phyloP scores from a whole-genome alignment of 495 filamentous ascomycete species.

The Hypoxylon trugodes region DNA sequence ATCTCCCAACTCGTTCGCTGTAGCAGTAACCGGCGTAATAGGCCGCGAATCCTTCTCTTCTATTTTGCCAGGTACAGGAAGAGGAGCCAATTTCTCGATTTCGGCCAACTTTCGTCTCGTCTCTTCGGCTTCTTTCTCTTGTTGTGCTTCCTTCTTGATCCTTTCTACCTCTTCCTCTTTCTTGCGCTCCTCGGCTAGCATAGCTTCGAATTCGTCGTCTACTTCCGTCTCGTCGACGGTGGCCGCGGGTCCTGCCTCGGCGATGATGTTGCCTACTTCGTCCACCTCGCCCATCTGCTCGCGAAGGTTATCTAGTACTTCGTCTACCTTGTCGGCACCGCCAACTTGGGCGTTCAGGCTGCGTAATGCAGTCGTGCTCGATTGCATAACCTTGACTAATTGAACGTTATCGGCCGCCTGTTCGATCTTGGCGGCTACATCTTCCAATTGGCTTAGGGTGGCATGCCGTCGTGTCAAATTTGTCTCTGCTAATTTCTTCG shows the following conservation, averaged over 20 bases:
- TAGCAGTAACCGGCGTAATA: slow-evolving; percentile 37
- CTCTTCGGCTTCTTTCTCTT: slow-evolving; percentile 47
- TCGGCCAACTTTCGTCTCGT: slow-evolving; percentile 50
- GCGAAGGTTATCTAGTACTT: slow-evolving; percentile 73
- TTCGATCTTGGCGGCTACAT: slow-evolving; percentile 80
- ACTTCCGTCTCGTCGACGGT: slow-evolving; percentile 83
- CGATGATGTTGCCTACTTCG: slow-evolving; percentile 80
- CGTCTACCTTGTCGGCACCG: slow-evolving; percentile 76
- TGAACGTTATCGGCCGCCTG: slow-evolving; percentile 85
- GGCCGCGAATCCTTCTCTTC: slow-evolving; percentile 32
- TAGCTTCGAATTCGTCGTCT: slow-evolving; percentile 83
- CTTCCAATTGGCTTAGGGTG: slow-evolving; percentile 81
- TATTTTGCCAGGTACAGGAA: slow-evolving; percentile 29
- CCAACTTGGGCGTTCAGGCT: slow-evolving; percentile 80
- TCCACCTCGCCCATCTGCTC: slow-evolving; percentile 85
- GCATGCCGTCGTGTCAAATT: slow-evolving; percentile 73
- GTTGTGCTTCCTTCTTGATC: slow-evolving; percentile 47
- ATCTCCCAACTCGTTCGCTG: slow-evolving; percentile 31
- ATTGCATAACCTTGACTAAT: slow-evolving; percentile 81
- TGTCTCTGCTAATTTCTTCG: slow-evolving; percentile 80
- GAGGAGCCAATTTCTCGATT: slow-evolving; percentile 40
- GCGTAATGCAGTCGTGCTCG: slow-evolving; percentile 72
- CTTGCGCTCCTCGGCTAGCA: slow-evolving; percentile 73
- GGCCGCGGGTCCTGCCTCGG: slow-evolving; percentile 60
- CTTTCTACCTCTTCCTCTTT: slow-evolving; percentile 61